A percentile compares a stretch with the other conserved stretches of the same genome.
Conservation (phyloP, 345 rosid species). For the Bruguiera gymnorhiza region DNA sequence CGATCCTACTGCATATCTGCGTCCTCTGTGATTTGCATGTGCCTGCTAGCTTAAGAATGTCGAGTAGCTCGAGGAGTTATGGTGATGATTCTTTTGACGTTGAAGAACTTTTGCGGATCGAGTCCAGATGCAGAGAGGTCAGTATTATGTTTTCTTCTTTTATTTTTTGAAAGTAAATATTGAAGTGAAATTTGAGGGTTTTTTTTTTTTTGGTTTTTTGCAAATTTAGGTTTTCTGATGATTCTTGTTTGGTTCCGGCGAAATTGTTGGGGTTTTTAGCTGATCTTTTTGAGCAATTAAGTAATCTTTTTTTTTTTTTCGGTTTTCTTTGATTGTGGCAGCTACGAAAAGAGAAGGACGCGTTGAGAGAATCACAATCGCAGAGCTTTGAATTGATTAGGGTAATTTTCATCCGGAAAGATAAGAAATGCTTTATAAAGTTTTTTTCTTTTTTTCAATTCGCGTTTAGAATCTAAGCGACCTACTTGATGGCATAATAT, state of each 20-base stretch:
- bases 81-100: conserved; percentile 35
- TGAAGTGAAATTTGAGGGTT: no score
- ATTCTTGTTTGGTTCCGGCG: not conserved
- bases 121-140: conserved; percentile 58
- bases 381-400: conserved; percentile 64
- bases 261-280: not conserved
- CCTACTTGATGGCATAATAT: not conserved
- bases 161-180: no score
- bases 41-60: conserved; percentile 26
- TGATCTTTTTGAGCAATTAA: not conserved
- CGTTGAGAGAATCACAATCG: conserved; percentile 64
- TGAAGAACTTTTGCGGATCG: conserved; percentile 56
- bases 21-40: not conserved
- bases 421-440: no score
- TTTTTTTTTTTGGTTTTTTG: no score
- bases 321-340: conserved; percentile 24
- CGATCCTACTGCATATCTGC: no score
- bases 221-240: not conserved
- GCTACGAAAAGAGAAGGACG: conserved; percentile 73
- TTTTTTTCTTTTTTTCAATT: not conserved
- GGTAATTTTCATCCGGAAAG: conserved; percentile 33
- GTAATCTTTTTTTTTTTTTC: not conserved
- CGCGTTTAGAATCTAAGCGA: not conserved
- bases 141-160: no score
- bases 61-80: conserved; percentile 44